A percentile compares a stretch with the other conserved stretches of the same genome.
These are phyloP conservation scores for Streptanthus diversifolius DNA, from an alignment of 345 rosid genomes.

Conservation along the genomic window DNA sequence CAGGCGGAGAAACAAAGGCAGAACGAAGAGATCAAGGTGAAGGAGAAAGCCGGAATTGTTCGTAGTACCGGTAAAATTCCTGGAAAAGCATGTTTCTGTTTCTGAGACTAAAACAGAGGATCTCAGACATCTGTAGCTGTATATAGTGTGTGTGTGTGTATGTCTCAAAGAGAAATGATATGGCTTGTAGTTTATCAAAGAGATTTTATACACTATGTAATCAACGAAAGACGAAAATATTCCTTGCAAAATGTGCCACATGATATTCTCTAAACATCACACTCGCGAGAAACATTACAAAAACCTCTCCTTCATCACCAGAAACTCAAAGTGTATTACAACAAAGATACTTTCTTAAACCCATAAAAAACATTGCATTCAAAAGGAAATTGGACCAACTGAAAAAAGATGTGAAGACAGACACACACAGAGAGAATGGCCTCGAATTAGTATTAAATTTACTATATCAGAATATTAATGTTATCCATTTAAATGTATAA, in stretches of 20 bases:
- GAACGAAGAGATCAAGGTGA: slow-evolving; percentile 49
- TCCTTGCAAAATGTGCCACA: not conserved
- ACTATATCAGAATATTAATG: too few relatives aligned
- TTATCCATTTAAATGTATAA: too few relatives aligned
- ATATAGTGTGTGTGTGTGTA: not conserved
- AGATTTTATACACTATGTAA: not conserved
- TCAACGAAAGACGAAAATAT: not conserved
- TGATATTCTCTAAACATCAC: not conserved
- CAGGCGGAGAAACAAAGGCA: slow-evolving; percentile 52
- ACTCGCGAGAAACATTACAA: not conserved
- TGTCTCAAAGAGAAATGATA: not conserved
- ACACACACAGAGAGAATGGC: too few relatives aligned
- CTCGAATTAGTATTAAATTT: too few relatives aligned
- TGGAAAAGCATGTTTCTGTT: slow-evolving; percentile 29
- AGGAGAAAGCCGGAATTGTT: slow-evolving; percentile 51
- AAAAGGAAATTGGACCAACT: too few relatives aligned
- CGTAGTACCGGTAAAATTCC: slow-evolving; percentile 62
- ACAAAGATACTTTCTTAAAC: not conserved
- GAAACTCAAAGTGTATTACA: not conserved
- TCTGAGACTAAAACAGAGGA: slow-evolving; percentile 20
- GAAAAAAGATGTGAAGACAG: too few relatives aligned
- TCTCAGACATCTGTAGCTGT: slow-evolving; percentile 8
- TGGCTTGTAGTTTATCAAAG: not conserved
- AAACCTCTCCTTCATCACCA: not conserved
- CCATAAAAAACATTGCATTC: too few relatives aligned